Conservation (phyloP, 2,329 filamentous ascomycete species). For the Coniosporium tulheliwenetii region DNA sequence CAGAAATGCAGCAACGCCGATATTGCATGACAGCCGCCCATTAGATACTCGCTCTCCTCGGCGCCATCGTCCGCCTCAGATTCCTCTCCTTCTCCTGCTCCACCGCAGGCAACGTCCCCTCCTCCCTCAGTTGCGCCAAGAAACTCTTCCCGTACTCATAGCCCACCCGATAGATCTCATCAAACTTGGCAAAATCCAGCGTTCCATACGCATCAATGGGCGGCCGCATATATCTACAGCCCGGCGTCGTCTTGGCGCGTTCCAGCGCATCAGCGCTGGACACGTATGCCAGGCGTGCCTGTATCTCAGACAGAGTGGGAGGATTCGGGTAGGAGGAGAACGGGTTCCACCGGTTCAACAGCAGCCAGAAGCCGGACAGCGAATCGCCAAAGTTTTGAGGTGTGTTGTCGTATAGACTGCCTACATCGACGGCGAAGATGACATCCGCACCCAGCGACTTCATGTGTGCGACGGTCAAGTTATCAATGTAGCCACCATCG, state of each 20-base stretch:
- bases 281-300: slow-evolving; percentile 86
- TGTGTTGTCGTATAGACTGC: slow-evolving; percentile 77
- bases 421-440: slow-evolving; percentile 93
- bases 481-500: slow-evolving; percentile 94
- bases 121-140: slow-evolving; percentile 57
- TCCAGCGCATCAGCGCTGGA: slow-evolving; percentile 89
- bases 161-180: slow-evolving; percentile 86
- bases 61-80: slow-evolving; percentile 35
- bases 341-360: slow-evolving; percentile 92
- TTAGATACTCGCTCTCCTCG: slow-evolving; percentile 30
- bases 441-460: slow-evolving; percentile 82
- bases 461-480: slow-evolving; percentile 94
- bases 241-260: slow-evolving; percentile 75
- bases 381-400: slow-evolving; percentile 91
- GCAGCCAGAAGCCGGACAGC: slow-evolving; percentile 86
- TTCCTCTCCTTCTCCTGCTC: slow-evolving; percentile 36
- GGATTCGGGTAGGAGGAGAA: slow-evolving; percentile 82
- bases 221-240: slow-evolving; percentile 91
- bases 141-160: slow-evolving; percentile 76
- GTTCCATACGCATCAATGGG: slow-evolving; percentile 90
- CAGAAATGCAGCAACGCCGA: too few species aligned
- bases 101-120: slow-evolving; percentile 53
- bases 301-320: slow-evolving; percentile 88
- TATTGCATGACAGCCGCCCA: too few species aligned
- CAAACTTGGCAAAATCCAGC: slow-evolving; percentile 91